Conservation (phyloP, 1,139 yeast genomes). For the Yamadazyma pseudoaaseri region DNA sequence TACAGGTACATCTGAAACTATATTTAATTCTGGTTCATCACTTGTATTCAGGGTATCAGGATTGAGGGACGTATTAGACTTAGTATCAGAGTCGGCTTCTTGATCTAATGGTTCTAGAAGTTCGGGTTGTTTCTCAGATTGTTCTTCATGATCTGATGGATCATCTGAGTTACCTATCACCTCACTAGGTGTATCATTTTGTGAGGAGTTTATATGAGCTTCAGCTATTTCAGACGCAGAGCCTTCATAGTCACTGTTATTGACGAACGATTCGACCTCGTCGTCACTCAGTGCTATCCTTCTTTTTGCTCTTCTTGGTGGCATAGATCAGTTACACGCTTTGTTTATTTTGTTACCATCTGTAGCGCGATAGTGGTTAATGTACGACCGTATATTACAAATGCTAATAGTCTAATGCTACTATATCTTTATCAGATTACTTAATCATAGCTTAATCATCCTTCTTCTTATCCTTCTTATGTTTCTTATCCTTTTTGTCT, state of each 20-base stretch:
- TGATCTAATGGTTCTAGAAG: not conserved
- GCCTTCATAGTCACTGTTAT: slow-evolving; percentile 37
- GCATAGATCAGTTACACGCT: slow-evolving; percentile 2
- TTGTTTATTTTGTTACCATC: not conserved
- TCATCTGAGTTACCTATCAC: not conserved
- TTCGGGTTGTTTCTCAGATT: not conserved
- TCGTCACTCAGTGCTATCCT: slow-evolving; percentile 16
- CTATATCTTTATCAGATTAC: not conserved
- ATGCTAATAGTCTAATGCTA: too few relatives aligned
- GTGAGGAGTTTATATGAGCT: not conserved
- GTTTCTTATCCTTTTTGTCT: slow-evolving; percentile 17
- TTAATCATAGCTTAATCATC: not conserved
- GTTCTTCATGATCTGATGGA: not conserved
- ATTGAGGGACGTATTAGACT: slow-evolving; percentile 7
- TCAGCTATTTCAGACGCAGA: not conserved
- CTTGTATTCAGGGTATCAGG: slow-evolving; percentile 18
- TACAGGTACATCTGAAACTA: slow-evolving; percentile 5
- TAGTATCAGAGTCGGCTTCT: not conserved
- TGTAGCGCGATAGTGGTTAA: not conserved
- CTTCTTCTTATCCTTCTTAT: slow-evolving; percentile 15
- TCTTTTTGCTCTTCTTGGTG: slow-evolving; percentile 12
- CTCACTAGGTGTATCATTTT: not conserved
- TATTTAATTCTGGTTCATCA: slow-evolving; percentile 13
- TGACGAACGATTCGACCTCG: slow-evolving; percentile 31
- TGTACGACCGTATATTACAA: too few relatives aligned